Percentiles rank a stretch among this genome's conserved stretches.
Evolutionary conservation across 2,329 filamentous ascomycete genomes (phyloP).

Genomic region (Fusarium solani-melongenae): DNA sequence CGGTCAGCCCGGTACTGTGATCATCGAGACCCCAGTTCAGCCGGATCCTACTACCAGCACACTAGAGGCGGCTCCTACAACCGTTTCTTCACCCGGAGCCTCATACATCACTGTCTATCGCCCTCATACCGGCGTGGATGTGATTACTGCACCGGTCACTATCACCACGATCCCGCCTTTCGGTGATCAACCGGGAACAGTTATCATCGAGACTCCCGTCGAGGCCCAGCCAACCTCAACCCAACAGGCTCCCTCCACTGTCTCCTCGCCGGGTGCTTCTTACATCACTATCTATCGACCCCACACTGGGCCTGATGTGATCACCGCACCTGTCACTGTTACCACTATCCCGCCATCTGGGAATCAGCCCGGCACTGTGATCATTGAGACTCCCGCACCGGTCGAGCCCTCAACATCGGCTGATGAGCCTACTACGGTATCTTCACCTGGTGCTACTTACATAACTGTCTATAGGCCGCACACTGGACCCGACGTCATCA

Average conservation of each 20-base stretch:
- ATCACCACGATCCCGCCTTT: slow-evolving; percentile 25
- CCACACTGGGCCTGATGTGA: slow-evolving; percentile 5
- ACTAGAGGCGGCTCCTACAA: slow-evolving; percentile 1
- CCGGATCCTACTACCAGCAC: slow-evolving; percentile 3
- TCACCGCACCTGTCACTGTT: slow-evolving; percentile 11
- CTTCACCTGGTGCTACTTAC: slow-evolving; percentile 9
- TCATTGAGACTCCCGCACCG: slow-evolving; percentile 16
- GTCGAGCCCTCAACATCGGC: not conserved
- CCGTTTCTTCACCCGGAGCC: slow-evolving; percentile 11
- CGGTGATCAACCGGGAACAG: slow-evolving; percentile 19
- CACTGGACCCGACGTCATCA: slow-evolving; percentile 16
- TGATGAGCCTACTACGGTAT: slow-evolving; percentile 1
- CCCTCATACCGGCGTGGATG: slow-evolving; percentile 14
- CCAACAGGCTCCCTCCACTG: slow-evolving; percentile 7
- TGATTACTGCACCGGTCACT: slow-evolving; percentile 20
- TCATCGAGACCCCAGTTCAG: slow-evolving; percentile 24
- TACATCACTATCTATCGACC: slow-evolving; percentile 17
- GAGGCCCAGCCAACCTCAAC: not conserved
- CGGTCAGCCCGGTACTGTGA: slow-evolving; percentile 24
- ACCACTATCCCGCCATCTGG: slow-evolving; percentile 4
- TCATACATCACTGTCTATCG: slow-evolving; percentile 25
- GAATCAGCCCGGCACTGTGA: slow-evolving; percentile 9
- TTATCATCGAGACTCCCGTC: slow-evolving; percentile 28
- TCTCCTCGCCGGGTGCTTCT: not conserved
- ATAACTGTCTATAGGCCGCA: slow-evolving; percentile 23